A percentile compares a stretch with the other conserved stretches of the same genome.
Evolutionary conservation across 768 basidiomycete species (phyloP).

Genomic region (Boletus edulis): DNA sequence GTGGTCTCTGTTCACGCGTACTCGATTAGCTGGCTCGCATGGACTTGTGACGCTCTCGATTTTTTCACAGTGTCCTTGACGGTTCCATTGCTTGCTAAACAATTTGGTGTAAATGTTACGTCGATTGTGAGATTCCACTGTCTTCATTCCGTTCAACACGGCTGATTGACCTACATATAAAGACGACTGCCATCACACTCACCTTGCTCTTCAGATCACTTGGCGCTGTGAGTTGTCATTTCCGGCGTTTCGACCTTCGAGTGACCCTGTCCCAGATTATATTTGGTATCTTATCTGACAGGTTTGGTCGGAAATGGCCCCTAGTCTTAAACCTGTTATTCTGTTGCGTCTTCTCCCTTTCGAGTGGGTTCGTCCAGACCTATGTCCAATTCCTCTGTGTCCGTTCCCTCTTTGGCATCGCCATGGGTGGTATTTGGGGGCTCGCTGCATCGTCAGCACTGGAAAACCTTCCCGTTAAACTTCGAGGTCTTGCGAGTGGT

Average conservation of each 20-base stretch:
- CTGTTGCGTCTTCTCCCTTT: conserved; percentile 71
- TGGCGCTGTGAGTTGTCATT: conserved; percentile 50
- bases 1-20: neutral
- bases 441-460: conserved; percentile 77
- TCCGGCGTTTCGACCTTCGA: neutral
- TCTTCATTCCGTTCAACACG: neutral
- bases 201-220: conserved; percentile 88
- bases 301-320: conserved; percentile 94
- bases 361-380: conserved; percentile 75
- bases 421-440: conserved; percentile 92
- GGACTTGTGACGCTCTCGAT: conserved; percentile 86
- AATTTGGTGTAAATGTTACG: conserved; percentile 45
- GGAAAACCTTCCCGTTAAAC: conserved; percentile 85
- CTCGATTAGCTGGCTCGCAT: conserved; percentile 68
- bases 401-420: conserved; percentile 80
- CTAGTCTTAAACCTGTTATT: conserved; percentile 73
- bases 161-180: neutral
- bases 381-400: conserved; percentile 79
- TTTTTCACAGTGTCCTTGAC: conserved; percentile 78
- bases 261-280: conserved; percentile 39
- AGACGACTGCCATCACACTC: conserved; percentile 84
- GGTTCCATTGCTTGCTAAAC: conserved; percentile 41
- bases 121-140: conserved; percentile 38
- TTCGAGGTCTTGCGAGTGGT: conserved; percentile 82
- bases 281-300: conserved; percentile 84